These are phyloP conservation scores for Ophiostoma ips DNA, from an alignment of 2,329 filamentous ascomycete genomes.

Conservation along the genomic window DNA sequence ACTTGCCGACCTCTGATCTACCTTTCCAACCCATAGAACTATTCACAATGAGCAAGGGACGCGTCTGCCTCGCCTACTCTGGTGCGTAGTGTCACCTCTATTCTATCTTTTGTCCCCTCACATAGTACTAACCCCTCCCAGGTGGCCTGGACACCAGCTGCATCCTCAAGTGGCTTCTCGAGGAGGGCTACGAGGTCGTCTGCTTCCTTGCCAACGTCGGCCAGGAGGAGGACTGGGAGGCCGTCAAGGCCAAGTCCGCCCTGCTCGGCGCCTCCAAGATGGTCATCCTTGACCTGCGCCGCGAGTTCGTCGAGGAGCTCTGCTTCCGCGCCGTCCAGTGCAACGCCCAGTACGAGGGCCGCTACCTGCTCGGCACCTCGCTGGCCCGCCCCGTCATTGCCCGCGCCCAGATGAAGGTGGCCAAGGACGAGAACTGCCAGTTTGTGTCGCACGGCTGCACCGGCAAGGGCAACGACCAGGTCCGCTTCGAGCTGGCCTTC, in stretches of 20 bases:
- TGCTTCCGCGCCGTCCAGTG: slow-evolving; percentile 69
- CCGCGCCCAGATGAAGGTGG: slow-evolving; percentile 49
- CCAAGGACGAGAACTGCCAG: slow-evolving; percentile 38
- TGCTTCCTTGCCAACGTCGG: slow-evolving; percentile 56
- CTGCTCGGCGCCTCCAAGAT: slow-evolving; percentile 52
- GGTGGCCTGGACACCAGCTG: slow-evolving; percentile 15
- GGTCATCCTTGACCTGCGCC: slow-evolving; percentile 49
- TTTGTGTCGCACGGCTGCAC: slow-evolving; percentile 30
- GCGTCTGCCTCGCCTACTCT: slow-evolving; percentile 20
- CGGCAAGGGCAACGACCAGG: slow-evolving; percentile 35
- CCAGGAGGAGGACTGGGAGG: slow-evolving; percentile 62
- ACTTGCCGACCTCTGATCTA: too few relatives aligned
- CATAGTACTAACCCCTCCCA: slow-evolving; percentile 4
- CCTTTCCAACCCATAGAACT: background rate
- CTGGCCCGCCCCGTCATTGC: slow-evolving; percentile 60
- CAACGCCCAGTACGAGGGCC: slow-evolving; percentile 55
- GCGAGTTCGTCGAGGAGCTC: slow-evolving; percentile 67
- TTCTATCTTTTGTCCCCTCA: background rate
- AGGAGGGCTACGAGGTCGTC: slow-evolving; percentile 48
- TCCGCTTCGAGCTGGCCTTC: slow-evolving; percentile 29
- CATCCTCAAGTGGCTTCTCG: slow-evolving; percentile 19
- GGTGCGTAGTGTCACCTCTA: slow-evolving; percentile 14
- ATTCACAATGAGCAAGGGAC: slow-evolving; percentile 20
- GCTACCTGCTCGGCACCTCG: slow-evolving; percentile 35
- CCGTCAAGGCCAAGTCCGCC: slow-evolving; percentile 50